Base-by-base conservation (phyloP, 805 yeast genomes). In the Candida fluviatilis region DNA sequence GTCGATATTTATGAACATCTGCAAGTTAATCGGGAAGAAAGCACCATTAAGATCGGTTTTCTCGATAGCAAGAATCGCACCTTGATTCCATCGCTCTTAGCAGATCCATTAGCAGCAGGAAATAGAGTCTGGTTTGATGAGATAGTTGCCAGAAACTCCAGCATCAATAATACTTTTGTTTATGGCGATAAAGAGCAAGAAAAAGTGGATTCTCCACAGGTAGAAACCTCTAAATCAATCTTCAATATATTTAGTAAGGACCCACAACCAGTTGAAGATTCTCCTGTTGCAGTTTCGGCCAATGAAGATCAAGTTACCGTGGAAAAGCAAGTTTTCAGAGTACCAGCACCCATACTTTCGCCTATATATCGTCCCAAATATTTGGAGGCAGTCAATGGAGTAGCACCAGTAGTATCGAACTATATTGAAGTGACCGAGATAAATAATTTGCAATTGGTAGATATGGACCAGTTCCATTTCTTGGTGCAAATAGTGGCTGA, bases 81-180 rank as follows among this genome's bases (percentile, higher is more conserved):
- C 36, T 25, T 68, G n/a, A 30, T 68, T 4, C 69, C 66, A 27
- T 41, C 58, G 2, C 43, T 68, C 8, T 50, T 68, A 28, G 66
- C 73, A 1, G 73, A 68, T 39, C 74, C 74, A 4, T 51, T 68
- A 35, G 55, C 73, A 11, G 50, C 45, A 10, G 48, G 47, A 10
- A 64, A 60, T 40, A 41, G 50, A 16, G n/a, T 24, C 11, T 64
- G 72, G 72, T 62, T 58, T 18, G 34, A 50, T n/a, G 34, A 44
- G 18, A 41, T 68, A 4, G 47, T 31, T 5, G 31, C 36, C 3
- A 51, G 73, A 32, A 19, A 48, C 14, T 39, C 50, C 8, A 21
- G 37, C 1, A 39, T 40, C 7, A 57, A 52, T 31, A 55, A 54
- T 36, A 36, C 37, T 8, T 57, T 65, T 35, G 33, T 36, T 4